These are phyloP conservation scores for Coprinopsis cinerea DNA, from an alignment of 768 basidiomycete genomes.

Conservation along the genomic window DNA sequence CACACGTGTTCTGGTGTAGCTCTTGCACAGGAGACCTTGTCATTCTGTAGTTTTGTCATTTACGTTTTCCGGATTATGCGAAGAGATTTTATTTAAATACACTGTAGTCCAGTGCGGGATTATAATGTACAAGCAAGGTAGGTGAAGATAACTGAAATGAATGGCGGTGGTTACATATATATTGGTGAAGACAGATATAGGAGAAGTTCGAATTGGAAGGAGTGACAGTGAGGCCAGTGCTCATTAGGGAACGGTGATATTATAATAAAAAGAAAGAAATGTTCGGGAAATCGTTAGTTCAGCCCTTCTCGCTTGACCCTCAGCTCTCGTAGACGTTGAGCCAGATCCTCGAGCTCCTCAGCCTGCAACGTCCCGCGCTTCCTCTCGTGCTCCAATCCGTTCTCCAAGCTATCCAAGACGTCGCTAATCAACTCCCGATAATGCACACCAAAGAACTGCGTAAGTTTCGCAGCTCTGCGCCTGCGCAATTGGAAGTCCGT, in stretches of 20 bases:
- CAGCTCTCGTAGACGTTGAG: conserved; percentile 48
- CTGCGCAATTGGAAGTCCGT: conserved; percentile 66
- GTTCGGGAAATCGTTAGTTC: neutral
- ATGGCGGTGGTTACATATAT: neutral
- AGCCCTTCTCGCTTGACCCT: conserved; percentile 42
- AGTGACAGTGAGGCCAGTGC: no score
- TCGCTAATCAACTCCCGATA: conserved; percentile 74
- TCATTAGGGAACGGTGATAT: no score
- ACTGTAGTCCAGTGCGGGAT: neutral
- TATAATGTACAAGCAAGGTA: conserved; percentile 1
- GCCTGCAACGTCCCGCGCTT: conserved; percentile 55
- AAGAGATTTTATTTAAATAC: neutral
- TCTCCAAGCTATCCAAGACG: conserved; percentile 77
- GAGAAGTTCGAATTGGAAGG: no score
- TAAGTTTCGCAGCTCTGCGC: conserved; percentile 74
- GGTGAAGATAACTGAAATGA: neutral
- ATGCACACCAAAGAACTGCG: conserved; percentile 83
- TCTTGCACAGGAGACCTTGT: conserved; percentile 79
- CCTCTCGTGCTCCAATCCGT: conserved; percentile 63
- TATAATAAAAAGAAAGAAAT: no score
- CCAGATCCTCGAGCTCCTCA: conserved; percentile 57
- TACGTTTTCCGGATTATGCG: neutral
- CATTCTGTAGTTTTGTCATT: conserved; percentile 57
- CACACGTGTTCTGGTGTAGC: conserved; percentile 87
- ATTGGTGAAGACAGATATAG: no score